These are phyloP conservation scores for Spatholobus suberectus DNA, from an alignment of 306 rosid genomes.

Conservation along the genomic window DNA sequence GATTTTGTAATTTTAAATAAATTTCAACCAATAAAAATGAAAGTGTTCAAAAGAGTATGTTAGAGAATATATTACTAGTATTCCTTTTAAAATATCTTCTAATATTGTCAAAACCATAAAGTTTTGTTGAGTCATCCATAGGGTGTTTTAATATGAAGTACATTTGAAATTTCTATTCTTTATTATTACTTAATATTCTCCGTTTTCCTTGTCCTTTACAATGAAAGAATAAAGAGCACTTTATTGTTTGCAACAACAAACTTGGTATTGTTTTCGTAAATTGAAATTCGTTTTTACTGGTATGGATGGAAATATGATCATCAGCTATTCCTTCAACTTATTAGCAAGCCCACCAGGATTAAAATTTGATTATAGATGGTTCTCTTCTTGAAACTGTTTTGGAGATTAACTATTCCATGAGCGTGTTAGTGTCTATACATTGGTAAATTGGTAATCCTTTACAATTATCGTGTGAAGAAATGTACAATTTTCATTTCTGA, in stretches of 20 bases:
- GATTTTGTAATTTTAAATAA: too few species aligned
- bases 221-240: too few species aligned
- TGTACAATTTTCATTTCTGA: background rate
- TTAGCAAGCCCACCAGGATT: background rate
- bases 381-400: constrained; percentile 7
- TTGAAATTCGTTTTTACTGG: background rate
- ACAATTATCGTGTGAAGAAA: constrained; percentile 13
- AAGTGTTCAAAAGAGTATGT: too few species aligned
- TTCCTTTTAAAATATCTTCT: too few species aligned
- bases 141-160: background rate
- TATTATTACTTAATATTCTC: background rate
- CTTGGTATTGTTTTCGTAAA: background rate
- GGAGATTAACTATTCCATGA: constrained; percentile 4
- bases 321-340: background rate
- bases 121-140: background rate
- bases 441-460: constrained; percentile 3
- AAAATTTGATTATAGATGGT: background rate
- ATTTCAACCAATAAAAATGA: too few species aligned
- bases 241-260: background rate
- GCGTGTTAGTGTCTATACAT: background rate
- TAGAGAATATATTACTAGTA: too few species aligned
- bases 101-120: background rate
- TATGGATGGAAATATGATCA: background rate
- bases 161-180: background rate
- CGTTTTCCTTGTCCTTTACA: too few species aligned